These are phyloP conservation scores for Cunninghamia lanceolata DNA, from an alignment of 75 land plant species.

Conservation along the genomic window DNA sequence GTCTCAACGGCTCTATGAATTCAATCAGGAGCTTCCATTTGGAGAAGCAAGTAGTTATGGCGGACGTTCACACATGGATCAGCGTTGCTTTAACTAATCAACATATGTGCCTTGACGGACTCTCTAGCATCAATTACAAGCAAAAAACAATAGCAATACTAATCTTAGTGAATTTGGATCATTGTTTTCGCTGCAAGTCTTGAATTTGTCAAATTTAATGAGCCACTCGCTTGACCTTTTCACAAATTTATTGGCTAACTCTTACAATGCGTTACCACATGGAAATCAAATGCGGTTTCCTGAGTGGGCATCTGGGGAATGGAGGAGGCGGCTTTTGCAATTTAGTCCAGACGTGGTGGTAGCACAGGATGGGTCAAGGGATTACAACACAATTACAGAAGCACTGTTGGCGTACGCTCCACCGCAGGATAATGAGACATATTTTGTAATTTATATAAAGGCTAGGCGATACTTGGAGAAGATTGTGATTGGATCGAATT, in stretches of 20 bases:
- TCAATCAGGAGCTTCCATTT: neutral
- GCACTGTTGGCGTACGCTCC: too few species aligned
- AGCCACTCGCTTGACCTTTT: too few species aligned
- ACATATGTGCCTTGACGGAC: neutral
- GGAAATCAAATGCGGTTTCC: too few species aligned
- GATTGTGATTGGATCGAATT: slow-evolving; percentile 21
- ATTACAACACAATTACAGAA: slow-evolving; percentile 15
- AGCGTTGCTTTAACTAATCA: neutral
- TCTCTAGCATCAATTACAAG: neutral
- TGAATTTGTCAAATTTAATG: too few species aligned
- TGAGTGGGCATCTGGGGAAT: too few species aligned
- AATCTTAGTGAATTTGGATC: too few species aligned
- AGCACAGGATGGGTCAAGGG: slow-evolving; percentile 33
- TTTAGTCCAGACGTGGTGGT: slow-evolving; percentile 10
- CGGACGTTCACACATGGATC: neutral
- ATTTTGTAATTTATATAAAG: slow-evolving; percentile 34
- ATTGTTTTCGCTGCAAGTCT: too few species aligned
- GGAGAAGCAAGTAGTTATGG: neutral
- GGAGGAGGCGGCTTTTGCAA: too few species aligned
- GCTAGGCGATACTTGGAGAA: slow-evolving; percentile 26
- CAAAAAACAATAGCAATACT: too few species aligned
- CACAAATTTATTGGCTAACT: too few species aligned
- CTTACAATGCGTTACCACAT: too few species aligned
- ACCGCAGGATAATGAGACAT: neutral
- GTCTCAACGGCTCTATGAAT: neutral